Evolutionary conservation across 1,284 basidiomycete genomes (phyloP), one percentile per base, ranked within the genome.

Genomic region (Irpex sp.): DNA sequence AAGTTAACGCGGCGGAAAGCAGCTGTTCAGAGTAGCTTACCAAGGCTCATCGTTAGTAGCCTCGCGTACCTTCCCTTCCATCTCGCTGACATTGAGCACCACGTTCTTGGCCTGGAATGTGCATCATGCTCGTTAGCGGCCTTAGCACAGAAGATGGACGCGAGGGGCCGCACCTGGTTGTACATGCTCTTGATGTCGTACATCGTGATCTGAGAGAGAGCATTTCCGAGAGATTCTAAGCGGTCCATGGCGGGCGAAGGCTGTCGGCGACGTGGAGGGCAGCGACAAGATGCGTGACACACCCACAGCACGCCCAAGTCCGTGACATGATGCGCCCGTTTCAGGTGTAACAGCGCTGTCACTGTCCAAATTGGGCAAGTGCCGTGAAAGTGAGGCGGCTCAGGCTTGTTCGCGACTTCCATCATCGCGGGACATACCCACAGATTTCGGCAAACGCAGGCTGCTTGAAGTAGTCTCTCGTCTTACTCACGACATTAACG

Each of bases 11-110:
- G 31, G 3, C 4, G 21, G 26, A 38, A n/a, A 7, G 15, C 31
- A 36, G 15, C 13, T 9, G 48, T 4, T 3, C 56, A 17, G 17
- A 34, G 1, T 31, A 1, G 69, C 58, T 68, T 73, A 97, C 97
- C 97, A 99, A 62, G 97, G 89, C 69, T 99, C 97, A 73, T 98
- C 96, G 71, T 98, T 99, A 6, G 97, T 99, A 2, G 97, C 97
- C 68, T 99, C 97, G 70, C 88, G 84, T 36, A 99, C 97, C 78
- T 98, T 98, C 15, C 91, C 93, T 77, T 99, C 97, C 87, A 95
- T 97, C 79, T 98, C 97, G 68, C 91, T 94, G 65, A 98, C 84
- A 79, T 98, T 98, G 69, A 98, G 83, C 15, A 98, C 96, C 68
- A 93, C 86, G 76, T 93, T 93, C 79, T 90, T 93, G 47, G 92